These are phyloP conservation scores for Alternaria sp. DNA, from an alignment of 2,329 filamentous ascomycete genomes.

Conservation along the genomic window DNA sequence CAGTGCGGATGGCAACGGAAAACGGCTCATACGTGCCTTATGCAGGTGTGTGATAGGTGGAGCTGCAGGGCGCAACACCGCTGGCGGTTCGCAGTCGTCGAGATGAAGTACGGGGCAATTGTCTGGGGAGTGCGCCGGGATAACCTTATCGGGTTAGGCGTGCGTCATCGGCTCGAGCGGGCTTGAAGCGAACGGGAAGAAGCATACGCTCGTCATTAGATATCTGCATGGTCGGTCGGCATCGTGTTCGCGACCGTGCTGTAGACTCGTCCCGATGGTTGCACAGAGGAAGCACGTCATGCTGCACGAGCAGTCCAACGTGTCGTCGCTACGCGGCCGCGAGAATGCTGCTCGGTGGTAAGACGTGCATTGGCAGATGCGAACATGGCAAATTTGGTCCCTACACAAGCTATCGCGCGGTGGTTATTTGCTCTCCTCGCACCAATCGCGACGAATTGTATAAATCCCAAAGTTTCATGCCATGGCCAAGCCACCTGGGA, in stretches of 20 bases:
- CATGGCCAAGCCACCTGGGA: background rate
- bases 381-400: background rate
- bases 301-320: conserved; percentile 5
- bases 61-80: conserved; percentile 20
- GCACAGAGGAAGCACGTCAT: conserved; percentile 19
- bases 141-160: conserved; percentile 20
- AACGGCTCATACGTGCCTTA: background rate
- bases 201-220: conserved; percentile 31
- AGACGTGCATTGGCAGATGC: background rate
- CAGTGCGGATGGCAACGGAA: conserved; percentile 1
- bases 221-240: conserved; percentile 23
- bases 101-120: conserved; percentile 15
- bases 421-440: background rate
- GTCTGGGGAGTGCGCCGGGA: conserved; percentile 25
- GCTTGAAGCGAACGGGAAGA: conserved; percentile 22
- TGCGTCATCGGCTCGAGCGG: conserved; percentile 8
- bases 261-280: conserved; percentile 12
- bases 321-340: conserved; percentile 1
- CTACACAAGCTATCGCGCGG: background rate
- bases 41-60: conserved; percentile 20
- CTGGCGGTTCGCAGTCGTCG: conserved; percentile 16
- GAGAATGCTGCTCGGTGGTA: background rate
- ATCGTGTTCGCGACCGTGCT: conserved; percentile 9
- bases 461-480: background rate
- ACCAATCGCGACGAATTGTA: background rate